Base-by-base conservation (phyloP, 345 rosid genomes). In the Syzygium aromaticum region DNA sequence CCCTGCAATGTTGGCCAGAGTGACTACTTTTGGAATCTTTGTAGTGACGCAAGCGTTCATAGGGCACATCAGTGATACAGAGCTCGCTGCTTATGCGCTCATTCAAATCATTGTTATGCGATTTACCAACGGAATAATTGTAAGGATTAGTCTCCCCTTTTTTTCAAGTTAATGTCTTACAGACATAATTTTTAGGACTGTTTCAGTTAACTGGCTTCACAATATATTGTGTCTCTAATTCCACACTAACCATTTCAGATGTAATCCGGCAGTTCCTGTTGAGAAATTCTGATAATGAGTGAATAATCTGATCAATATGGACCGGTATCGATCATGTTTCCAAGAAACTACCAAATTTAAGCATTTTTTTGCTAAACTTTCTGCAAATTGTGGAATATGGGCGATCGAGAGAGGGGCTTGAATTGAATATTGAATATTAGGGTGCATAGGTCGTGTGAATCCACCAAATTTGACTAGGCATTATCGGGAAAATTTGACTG, bases 21-120 rank as follows among this genome's bases (percentile, higher is more conserved):
- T 92, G 52, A 84, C 91, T 85, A 85, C 92, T 7, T 94, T 77
- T 86, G 97, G 94, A 38, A 86, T 91, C 84, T 53, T 94, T 82
- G 91, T 94, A 49, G 94, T 92, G 9, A 93, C 95, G 51, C 95
- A 93, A 83, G 89, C 88, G 43, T 94, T 94, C 85, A 86, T 93
- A 84, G 95, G 97, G 2, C 95, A 90, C 87, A 15, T 92, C 13
- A 77, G 88, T 52, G 89, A 88, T 10, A 23, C 88, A 4, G 91
- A 92, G 22, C 93, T 94, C 7, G 95, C 95, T 11, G 90, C 91
- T 52, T 93, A 87, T 87, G 92, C 95, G 16, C 93, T 94, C 63
- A 51, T 92, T 2, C 95, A 92, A 82, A 91, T 85, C 91, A 90
- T 92, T 51, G 83, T 89, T 61, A 10, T 94, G 2, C 87, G 93